These are phyloP conservation scores for Coemansia sp. DNA, from an alignment of 192 early-diverging fungal species.

Conservation along the genomic window DNA sequence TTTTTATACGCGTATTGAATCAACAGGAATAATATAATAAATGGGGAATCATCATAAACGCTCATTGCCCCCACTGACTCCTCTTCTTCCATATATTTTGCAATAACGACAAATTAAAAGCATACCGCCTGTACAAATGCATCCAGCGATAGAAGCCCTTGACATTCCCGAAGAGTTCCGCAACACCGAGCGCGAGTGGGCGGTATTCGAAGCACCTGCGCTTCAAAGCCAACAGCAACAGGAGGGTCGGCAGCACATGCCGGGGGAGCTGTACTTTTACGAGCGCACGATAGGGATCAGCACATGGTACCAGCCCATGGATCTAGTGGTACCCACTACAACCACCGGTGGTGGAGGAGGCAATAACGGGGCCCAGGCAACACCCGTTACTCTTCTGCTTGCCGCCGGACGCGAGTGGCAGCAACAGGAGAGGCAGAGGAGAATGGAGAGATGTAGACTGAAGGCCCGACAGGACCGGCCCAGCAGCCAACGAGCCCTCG, in stretches of 20 bases:
- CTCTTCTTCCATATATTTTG: neutral
- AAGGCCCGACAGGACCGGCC: constrained; percentile 35
- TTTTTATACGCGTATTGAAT: neutral
- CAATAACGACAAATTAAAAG: neutral
- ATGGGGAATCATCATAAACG: neutral
- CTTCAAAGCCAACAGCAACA: neutral
- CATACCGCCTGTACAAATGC: neutral
- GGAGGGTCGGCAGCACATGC: neutral
- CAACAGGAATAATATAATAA: neutral
- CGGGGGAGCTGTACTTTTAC: constrained; percentile 41
- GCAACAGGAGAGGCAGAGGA: constrained; percentile 5
- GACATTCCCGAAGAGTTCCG: neutral
- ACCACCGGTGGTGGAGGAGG: no score
- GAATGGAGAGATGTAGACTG: neutral
- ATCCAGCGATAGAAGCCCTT: constrained; percentile 8
- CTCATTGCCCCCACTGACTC: neutral
- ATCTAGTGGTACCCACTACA: constrained; percentile 11
- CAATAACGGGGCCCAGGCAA: no score
- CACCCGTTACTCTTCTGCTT: no score
- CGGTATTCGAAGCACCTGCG: constrained; percentile 32
- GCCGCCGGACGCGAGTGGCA: constrained; percentile 24
- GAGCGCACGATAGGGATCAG: constrained; percentile 43
- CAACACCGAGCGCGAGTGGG: constrained; percentile 40
- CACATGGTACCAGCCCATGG: constrained; percentile 52
- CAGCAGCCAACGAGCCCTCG: neutral